phyloP scores from a whole-genome alignment of 352 stramenopile species.

The Thraustotheca clavata region DNA sequence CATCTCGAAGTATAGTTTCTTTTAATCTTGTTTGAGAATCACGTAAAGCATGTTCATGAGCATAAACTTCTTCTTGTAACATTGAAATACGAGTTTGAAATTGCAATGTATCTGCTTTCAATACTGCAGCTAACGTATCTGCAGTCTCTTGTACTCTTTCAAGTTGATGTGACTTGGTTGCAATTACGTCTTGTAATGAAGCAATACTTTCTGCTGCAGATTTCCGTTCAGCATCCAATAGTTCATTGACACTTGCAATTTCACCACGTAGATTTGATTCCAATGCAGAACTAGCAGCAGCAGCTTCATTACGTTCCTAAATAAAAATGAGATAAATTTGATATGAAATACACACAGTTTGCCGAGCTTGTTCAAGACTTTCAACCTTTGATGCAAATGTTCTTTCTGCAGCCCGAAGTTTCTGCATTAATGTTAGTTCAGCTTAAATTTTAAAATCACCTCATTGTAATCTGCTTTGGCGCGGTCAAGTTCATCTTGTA shows the following conservation, averaged over 20 bases:
- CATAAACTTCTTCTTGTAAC: not conserved
- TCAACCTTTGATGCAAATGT: not conserved
- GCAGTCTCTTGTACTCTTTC: not conserved
- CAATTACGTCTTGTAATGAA: not conserved
- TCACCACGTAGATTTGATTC: not conserved
- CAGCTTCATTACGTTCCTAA: not conserved
- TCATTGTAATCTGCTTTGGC: not conserved
- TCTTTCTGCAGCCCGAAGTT: not conserved
- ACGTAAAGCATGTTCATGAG: not conserved
- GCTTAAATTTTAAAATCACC: not conserved
- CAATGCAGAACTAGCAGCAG: not conserved
- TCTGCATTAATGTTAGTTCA: not conserved
- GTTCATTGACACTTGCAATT: not conserved
- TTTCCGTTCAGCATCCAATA: not conserved
- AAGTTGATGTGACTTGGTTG: not conserved
- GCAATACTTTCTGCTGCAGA: not conserved
- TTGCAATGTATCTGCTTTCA: not conserved
- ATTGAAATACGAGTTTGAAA: not conserved
- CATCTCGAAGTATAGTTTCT: not conserved
- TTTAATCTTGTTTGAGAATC: not conserved
- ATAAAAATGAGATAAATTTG: not conserved
- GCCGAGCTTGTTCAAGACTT: not conserved
- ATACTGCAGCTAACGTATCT: not conserved
- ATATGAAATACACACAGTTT: not conserved
- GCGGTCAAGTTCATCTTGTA: constrained; percentile 13